Conservation (phyloP, 2,329 filamentous ascomycete species). For the Colletotrichum orchidophilum region DNA sequence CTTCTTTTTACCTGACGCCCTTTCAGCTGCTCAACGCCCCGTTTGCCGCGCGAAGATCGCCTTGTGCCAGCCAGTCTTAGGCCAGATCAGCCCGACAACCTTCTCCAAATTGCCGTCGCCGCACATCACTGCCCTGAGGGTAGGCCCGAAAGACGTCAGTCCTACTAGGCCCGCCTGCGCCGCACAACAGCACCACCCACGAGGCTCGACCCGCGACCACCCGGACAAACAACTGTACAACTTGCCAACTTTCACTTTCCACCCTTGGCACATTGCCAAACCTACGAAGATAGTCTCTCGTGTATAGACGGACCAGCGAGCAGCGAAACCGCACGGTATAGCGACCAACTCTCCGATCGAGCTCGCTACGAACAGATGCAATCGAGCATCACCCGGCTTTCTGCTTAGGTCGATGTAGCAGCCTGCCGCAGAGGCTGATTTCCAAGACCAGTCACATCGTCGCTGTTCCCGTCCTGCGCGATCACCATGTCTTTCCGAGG, state of each 20-base stretch:
- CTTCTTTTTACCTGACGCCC: background rate
- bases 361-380: constrained; percentile 26
- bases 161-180: constrained; percentile 22
- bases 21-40: background rate
- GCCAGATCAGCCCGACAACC: constrained; percentile 15
- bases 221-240: constrained; percentile 19
- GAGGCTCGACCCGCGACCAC: constrained; percentile 24
- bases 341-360: constrained; percentile 7
- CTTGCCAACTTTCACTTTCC: constrained; percentile 4
- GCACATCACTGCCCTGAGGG: constrained; percentile 21
- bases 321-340: constrained; percentile 1
- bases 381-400: background rate
- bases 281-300: background rate
- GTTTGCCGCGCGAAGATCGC: constrained; percentile 10
- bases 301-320: background rate
- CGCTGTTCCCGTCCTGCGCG: background rate
- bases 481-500: constrained; percentile 69
- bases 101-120: constrained; percentile 11
- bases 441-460: background rate
- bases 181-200: constrained; percentile 16
- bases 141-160: constrained; percentile 25
- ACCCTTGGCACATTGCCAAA: constrained; percentile 1
- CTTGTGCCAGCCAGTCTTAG: constrained; percentile 8
- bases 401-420: constrained; percentile 24
- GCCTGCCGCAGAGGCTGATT: constrained; percentile 13